Conservation (phyloP, 257 asterid species). For the Henckelia pumila region DNA sequence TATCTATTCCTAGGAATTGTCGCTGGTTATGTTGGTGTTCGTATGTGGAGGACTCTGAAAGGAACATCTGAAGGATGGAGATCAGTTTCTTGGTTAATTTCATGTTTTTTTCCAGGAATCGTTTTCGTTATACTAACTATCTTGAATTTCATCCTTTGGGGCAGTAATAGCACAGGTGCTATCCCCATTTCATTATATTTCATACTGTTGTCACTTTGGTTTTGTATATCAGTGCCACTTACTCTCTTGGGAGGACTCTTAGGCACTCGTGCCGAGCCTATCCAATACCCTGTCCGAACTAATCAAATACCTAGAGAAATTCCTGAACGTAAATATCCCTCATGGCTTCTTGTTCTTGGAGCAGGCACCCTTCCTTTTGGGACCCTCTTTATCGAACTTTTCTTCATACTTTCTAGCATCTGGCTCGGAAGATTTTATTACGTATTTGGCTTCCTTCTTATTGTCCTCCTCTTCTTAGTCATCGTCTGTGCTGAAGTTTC, state of each 20-base stretch:
- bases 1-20: slow-evolving; percentile 76
- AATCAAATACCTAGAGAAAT: slow-evolving; percentile 89
- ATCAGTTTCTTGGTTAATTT: slow-evolving; percentile 76
- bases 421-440: slow-evolving; percentile 94
- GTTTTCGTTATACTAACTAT: slow-evolving; percentile 62
- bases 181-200: slow-evolving; percentile 73
- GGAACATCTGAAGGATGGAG: slow-evolving; percentile 76
- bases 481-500: slow-evolving; percentile 92
- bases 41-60: slow-evolving; percentile 74
- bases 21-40: slow-evolving; percentile 85
- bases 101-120: slow-evolving; percentile 88
- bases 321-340: slow-evolving; percentile 80
- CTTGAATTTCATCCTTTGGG: slow-evolving; percentile 82
- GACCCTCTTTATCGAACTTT: slow-evolving; percentile 89
- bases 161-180: slow-evolving; percentile 91
- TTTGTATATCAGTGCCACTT: slow-evolving; percentile 83
- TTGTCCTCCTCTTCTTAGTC: slow-evolving; percentile 63
- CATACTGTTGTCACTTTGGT: slow-evolving; percentile 69
- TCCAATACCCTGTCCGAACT: slow-evolving; percentile 76
- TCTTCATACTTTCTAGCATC: slow-evolving; percentile 87
- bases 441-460: slow-evolving; percentile 74
- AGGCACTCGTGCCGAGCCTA: slow-evolving; percentile 76
- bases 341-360: slow-evolving; percentile 85
- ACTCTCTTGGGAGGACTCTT: slow-evolving; percentile 75
- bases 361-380: slow-evolving; percentile 98